Evolutionary conservation across 2,329 filamentous ascomycete genomes (phyloP), one percentile per base, ranked within the genome.

Genomic region (Fusarium mexicanum): DNA sequence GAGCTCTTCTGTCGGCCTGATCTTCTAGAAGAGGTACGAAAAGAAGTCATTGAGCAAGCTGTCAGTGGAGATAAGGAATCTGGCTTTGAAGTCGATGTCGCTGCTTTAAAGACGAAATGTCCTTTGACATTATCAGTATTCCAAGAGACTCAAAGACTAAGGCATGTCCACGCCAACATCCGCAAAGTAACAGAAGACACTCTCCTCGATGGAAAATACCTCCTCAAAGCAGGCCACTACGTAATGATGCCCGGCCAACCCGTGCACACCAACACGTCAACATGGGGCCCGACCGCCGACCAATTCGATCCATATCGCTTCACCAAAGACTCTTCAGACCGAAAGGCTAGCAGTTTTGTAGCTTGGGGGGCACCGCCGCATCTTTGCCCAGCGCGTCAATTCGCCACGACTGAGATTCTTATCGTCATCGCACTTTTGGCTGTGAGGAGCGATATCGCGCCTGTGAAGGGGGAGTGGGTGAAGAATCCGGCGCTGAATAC

Each of bases 221-320:
- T 84, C 4, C 74, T 86, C 20, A 83, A 82, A 65, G 76, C 75
- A 10, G 84, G 84, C 0, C 76, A 77, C 20, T 77, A 79, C 17
- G 47, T 84, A 0, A 78, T 81, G 60, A 81, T 85, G 69, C 84
- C 84, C 0, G 79, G 76, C 5, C 61, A 77, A 8, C 71, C 82
- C 2, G 73, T 80, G 3, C 78, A 82, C 64, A 76, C 77, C 8
- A 80, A 80, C 62, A 72, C 76, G 2, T 44, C 61, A 1, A 75
- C 81, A 14, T 85, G 83, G 83, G 83, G 82, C 3, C 68, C 75
- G 0, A 76, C 80, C 0, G 81, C 75, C 2, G 77, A 69, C 4
- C 16, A 51, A 5, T 76, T 76, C 3, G 75, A 76, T 10, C 72
- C 75, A 0, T 62, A 69, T 22, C 72, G 75, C 1, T 76, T 76